Evolutionary conservation across 371 early-diverging fungal species (phyloP), one percentile per base, ranked within the genome.

Genomic region (Enterospora canceri): DNA sequence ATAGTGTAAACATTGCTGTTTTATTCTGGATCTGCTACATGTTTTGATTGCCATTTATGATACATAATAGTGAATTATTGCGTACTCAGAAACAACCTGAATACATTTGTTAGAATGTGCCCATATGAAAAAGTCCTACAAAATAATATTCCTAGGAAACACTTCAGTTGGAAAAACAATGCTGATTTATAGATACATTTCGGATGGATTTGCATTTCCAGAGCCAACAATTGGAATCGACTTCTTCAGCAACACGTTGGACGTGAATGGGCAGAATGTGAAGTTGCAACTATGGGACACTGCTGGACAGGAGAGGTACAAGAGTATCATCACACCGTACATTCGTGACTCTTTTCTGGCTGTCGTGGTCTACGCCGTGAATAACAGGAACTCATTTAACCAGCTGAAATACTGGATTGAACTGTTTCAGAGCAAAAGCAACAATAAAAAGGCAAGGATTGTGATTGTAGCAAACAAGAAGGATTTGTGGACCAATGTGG

Each of bases 191-290:
- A 85, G 76, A 66, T 81, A 76, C 61, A 58, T 78, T 24, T 74
- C 74, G 34, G 1, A 32, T 3, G 40, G 67, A 50, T 46, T 55
- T 4, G 54, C 75, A 23, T 70, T 68, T 34, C 72, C 76, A 68
- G 60, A 92, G 86, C 95, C 98, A 2, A 97, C 98, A 12, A 97
- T 97, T 68, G 98, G 98, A 67, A 93, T 97, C 67, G 98, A 97
- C 81, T 96, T 95, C 80, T 78, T 95, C 70, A 90, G 90, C 46
- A 75, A 65, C 12, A 78, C 55, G n/a, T 64, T 74, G 47, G 67
- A 73, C 19, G 67, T 79, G 33, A 62, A 59, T 31, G 78, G 75
- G 8, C 62, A 62, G 46, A 30, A 55, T 58, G 71, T 80, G 28
- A 74, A 72, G 19, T 71, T 80, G 8, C 79, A 80, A 48, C 51